phyloP scores from a whole-genome alignment of 495 filamentous ascomycete genomes.

The Aeminium ludgeri region DNA sequence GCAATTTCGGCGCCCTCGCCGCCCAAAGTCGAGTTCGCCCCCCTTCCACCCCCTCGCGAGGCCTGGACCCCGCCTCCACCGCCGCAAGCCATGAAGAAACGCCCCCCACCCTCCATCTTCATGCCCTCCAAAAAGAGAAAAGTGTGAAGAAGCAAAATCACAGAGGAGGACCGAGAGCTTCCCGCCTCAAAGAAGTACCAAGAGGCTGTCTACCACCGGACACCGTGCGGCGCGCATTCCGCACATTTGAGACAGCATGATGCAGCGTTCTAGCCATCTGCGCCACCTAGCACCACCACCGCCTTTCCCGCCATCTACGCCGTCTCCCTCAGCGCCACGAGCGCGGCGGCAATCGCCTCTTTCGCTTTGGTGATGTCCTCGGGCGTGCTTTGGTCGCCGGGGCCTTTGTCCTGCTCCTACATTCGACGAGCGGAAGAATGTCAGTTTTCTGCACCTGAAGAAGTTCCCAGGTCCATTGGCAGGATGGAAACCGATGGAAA shows the following conservation, averaged over 20 bases:
- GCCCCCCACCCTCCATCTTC: conserved; percentile 4
- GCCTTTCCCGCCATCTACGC: too few species aligned
- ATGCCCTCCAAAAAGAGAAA: conserved; percentile 13
- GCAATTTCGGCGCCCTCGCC: too few species aligned
- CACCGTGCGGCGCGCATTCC: too few species aligned
- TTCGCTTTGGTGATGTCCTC: conserved; percentile 27
- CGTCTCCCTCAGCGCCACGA: too few species aligned
- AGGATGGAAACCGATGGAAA: neutral
- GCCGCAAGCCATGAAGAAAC: conserved; percentile 2
- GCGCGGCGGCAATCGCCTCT: conserved; percentile 22
- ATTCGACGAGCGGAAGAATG: conserved; percentile 1
- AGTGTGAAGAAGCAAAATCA: conserved; percentile 1
- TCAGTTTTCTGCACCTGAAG: neutral
- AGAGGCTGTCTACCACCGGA: neutral
- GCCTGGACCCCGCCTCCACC: neutral
- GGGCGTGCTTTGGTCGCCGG: conserved; percentile 17
- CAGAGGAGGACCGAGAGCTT: too few species aligned
- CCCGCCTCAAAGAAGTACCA: neutral
- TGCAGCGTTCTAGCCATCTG: too few species aligned
- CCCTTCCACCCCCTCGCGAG: too few species aligned
- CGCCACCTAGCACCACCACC: too few species aligned
- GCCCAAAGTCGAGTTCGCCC: too few species aligned
- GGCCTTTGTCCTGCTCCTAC: conserved; percentile 24
- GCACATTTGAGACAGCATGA: too few species aligned
- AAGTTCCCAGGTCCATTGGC: too few species aligned